Base-by-base conservation (phyloP, 163 green algal species). In the Coccomyxa subellipsoidea region DNA sequence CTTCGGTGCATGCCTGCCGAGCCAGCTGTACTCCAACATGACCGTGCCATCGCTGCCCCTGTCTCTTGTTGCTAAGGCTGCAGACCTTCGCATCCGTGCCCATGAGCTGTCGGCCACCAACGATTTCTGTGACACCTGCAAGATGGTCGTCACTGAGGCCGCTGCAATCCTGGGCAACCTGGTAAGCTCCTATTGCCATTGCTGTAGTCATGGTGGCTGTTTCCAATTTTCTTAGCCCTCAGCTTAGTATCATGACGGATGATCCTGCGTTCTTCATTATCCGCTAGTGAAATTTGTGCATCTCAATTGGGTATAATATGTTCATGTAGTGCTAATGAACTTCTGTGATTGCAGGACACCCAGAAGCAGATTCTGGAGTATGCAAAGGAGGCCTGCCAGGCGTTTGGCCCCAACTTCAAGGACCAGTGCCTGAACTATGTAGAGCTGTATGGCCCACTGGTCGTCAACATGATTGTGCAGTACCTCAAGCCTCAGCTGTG, bases 291-390 rank as follows among this genome's bases (percentile, higher is more conserved):
- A n/a, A n/a, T n/a, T n/a, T n/a, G n/a, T n/a, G n/a, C n/a, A n/a
- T n/a, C n/a, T n/a, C n/a, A n/a, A n/a, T n/a, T n/a, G n/a, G n/a
- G n/a, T n/a, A n/a, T n/a, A n/a, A n/a, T n/a, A n/a, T n/a, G n/a
- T n/a, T n/a, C n/a, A n/a, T n/a, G n/a, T n/a, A n/a, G n/a, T n/a
- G n/a, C n/a, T n/a, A n/a, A n/a, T n/a, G n/a, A n/a, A n/a, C 38
- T 70, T 31, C n/a, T 47, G 69, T 71, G 4, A 15, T 36, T 82
- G 79, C 78, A 87, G 78, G 81, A 88, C 71, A 91, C 78, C 47
- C 87, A 91, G 85, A 69, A 78, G 18, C 80, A 91, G 81, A 82
- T 91, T 36, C 77, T 91, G 25, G 83, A 88, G 31, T 90, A 87
- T 36, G 79, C 79, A 77, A 91, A 91, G 86, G n/a, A 90, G 76